Conservation (phyloP, 768 basidiomycete genomes). For the Pleurotus giganteus region DNA sequence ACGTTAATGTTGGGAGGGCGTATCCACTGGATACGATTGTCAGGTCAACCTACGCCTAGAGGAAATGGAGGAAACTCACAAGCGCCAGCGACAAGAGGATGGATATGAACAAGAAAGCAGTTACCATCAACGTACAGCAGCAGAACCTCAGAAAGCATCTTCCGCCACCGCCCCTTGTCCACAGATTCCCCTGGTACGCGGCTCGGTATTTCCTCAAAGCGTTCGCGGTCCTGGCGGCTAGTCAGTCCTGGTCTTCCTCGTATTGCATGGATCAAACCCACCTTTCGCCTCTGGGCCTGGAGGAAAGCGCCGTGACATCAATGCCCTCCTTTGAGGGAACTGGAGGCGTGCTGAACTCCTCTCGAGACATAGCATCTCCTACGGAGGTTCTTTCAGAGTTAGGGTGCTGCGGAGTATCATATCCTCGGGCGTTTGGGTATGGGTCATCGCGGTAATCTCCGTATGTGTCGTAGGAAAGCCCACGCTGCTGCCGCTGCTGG, state of each 20-base stretch:
- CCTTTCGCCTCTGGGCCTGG: conserved; percentile 27
- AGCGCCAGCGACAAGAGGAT: conserved; percentile 65
- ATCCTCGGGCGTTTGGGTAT: conserved; percentile 12
- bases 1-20: conserved; percentile 69
- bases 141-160: conserved; percentile 68
- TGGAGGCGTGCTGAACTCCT: conserved; percentile 10
- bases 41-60: not conserved
- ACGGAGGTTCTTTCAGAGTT: conserved; percentile 8
- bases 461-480: conserved; percentile 28
- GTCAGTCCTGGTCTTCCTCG: conserved; percentile 1
- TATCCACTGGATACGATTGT: conserved; percentile 54
- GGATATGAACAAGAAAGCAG: conserved; percentile 61
- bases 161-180: conserved; percentile 68
- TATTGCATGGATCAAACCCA: conserved; percentile 8
- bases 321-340: conserved; percentile 31
- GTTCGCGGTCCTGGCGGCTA: conserved; percentile 29
- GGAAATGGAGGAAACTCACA: conserved; percentile 39
- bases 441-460: conserved; percentile 39
- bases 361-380: not conserved
- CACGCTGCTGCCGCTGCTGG: conserved; percentile 42
- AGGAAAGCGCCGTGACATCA: conserved; percentile 41
- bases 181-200: conserved; percentile 60
- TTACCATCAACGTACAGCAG: conserved; percentile 71
- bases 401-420: conserved; percentile 11
- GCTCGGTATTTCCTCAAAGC: conserved; percentile 52